phyloP scores from a whole-genome alignment of 2,329 filamentous ascomycete genomes.

The Colletotrichum filicis region DNA sequence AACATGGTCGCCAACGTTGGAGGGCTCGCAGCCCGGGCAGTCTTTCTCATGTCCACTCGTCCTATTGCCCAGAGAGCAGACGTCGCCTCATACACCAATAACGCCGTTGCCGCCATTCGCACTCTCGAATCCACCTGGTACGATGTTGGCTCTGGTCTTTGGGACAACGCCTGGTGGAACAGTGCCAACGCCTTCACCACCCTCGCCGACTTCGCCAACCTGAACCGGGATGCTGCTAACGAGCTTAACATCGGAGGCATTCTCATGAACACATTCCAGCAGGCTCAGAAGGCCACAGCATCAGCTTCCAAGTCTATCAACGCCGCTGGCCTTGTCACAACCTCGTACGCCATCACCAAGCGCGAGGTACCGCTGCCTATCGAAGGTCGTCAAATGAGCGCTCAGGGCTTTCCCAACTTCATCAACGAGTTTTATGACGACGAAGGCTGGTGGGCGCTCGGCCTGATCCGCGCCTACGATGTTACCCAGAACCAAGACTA shows the following conservation, averaged over 20 bases:
- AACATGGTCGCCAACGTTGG: constrained; percentile 35
- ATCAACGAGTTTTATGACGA: constrained; percentile 69
- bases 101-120: constrained; percentile 47
- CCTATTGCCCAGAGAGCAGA: constrained; percentile 30
- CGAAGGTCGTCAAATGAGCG: constrained; percentile 36
- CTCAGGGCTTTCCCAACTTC: constrained; percentile 51
- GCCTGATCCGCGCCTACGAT: constrained; percentile 67
- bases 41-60: constrained; percentile 34
- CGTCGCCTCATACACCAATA: constrained; percentile 43
- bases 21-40: constrained; percentile 32
- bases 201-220: constrained; percentile 63
- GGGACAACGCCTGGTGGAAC: constrained; percentile 79
- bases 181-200: constrained; percentile 73
- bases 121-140: constrained; percentile 70
- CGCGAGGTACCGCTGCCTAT: constrained; percentile 43
- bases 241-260: constrained; percentile 51
- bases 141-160: constrained; percentile 68
- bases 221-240: constrained; percentile 47
- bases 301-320: constrained; percentile 51
- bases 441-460: constrained; percentile 73
- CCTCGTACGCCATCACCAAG: constrained; percentile 48
- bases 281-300: constrained; percentile 54
- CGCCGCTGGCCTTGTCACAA: constrained; percentile 48
- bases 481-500: constrained; percentile 62
- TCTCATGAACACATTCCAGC: constrained; percentile 57